Evolutionary conservation across 345 rosid species (phyloP).

Genomic region (Brassica nigra): DNA sequence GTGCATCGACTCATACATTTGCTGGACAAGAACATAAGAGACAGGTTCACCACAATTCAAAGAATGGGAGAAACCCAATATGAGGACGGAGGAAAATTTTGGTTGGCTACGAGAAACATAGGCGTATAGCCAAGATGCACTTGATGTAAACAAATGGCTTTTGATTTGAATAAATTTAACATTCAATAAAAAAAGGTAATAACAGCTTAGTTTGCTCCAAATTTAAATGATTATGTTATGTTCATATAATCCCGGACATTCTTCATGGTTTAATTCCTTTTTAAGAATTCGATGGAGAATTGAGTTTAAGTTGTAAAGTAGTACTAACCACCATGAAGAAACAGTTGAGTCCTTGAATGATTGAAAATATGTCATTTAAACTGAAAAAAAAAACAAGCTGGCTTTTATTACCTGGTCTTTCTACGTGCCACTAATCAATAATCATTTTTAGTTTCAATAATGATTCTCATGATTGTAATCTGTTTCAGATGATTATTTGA

Average conservation of each 20-base stretch:
- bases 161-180: no score
- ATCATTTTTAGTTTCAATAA: conserved; percentile 19
- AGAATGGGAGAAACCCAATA: not conserved
- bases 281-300: not conserved
- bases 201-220: not conserved
- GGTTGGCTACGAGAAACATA: not conserved
- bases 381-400: conserved; percentile 17
- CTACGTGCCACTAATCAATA: conserved; percentile 36
- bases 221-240: conserved; percentile 14
- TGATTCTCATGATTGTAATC: conserved; percentile 29
- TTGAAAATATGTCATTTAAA: conserved; percentile 12
- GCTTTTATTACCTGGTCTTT: conserved; percentile 26
- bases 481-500: conserved; percentile 10
- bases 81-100: not conserved
- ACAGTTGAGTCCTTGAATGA: not conserved
- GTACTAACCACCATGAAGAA: conserved; percentile 35
- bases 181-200: not conserved
- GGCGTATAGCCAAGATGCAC: not conserved
- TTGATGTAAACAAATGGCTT: not conserved
- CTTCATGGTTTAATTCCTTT: not conserved
- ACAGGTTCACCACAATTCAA: not conserved
- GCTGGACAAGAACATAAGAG: not conserved
- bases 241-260: conserved; percentile 26
- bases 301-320: conserved; percentile 22
- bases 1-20: not conserved